Base-by-base conservation (phyloP, 352 stramenopile species). In the Globisporangium mamillatum region DNA sequence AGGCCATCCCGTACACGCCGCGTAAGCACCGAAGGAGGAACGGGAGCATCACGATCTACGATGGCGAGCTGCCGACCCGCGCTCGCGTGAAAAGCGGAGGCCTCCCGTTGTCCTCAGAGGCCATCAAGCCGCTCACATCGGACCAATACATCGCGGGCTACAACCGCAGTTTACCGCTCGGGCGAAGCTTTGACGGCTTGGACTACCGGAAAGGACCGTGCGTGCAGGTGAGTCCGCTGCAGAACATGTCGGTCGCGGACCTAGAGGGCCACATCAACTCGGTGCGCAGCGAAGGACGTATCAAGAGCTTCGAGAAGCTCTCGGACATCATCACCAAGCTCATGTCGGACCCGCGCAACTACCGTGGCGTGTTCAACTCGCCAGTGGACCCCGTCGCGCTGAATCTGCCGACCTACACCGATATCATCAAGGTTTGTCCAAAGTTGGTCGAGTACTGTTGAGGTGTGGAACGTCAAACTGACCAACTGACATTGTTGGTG, bases 341-440 rank as follows among this genome's bases (percentile, higher is more conserved):
- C 36, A 93, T 96, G 81, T 72, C 60, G 1, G 77, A 94, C 63
- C 73, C 86, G 41, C 74, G 86, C 9, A 96, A 96, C 72, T 78
- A 77, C 20, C 75, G 86, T 38, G 83, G 81, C 22, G 74, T 90
- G 10, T 96, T 93, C 67, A 96, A 94, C 58, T 70, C 62, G 1
- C 87, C 88, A 9, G 88, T 95, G 38, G 85, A 95, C 62, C 83
- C 83, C 4, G 69, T 93, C 7, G 79, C 80, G 52, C 64, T 93
- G 46, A 73, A 90, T 8, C 59, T 96, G 57, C 82, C 85, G 14
- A 92, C 84, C 9, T 96, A 96, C 60, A 77, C 74, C 10, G 72
- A 73, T 1, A 78, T 96, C 44, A 75, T 95, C 64, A 77, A 75
- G 68, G 78, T 85, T 52, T 52, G 44, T 52, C 9, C 18, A 22